Percentiles rank a stretch among this genome's conserved stretches.
Evolutionary conservation across 306 rosid species (phyloP).

Genomic region (Mimosa bimucronata): DNA sequence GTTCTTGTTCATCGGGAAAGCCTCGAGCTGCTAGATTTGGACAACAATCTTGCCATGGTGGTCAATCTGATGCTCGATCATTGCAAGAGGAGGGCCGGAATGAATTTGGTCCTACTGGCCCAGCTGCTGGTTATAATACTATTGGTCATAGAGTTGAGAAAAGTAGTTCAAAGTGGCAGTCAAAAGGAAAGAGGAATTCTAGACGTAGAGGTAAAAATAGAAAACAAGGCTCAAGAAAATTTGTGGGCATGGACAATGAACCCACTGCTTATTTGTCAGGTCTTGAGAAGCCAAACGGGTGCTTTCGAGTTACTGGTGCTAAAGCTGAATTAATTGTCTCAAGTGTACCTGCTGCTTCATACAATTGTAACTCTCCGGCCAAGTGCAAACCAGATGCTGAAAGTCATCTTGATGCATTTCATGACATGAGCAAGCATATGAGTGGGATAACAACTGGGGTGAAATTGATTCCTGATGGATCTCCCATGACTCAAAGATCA

Average conservation of each 20-base stretch:
- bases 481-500: conserved; percentile 48
- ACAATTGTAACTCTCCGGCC: conserved; percentile 38
- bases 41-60: conserved; percentile 52
- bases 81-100: conserved; percentile 49
- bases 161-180: conserved; percentile 78
- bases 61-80: conserved; percentile 50
- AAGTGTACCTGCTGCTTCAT: conserved; percentile 35
- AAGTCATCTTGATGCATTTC: conserved; percentile 41
- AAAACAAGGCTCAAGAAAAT: conserved; percentile 54
- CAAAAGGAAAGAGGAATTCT: conserved; percentile 79
- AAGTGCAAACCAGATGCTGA: conserved; percentile 50
- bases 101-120: conserved; percentile 53
- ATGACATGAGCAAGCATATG: conserved; percentile 39
- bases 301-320: conserved; percentile 44
- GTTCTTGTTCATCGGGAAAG: conserved; percentile 51
- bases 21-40: conserved; percentile 43
- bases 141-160: conserved; percentile 49
- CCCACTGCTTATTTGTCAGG: conserved; percentile 46
- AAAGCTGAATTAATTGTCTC: conserved; percentile 47
- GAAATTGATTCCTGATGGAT: conserved; percentile 53
- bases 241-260: conserved; percentile 51
- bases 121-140: conserved; percentile 41
- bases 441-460: conserved; percentile 37
- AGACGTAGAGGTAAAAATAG: conserved; percentile 57
- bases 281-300: conserved; percentile 37